These are phyloP conservation scores for Eleusine coracana DNA, from an alignment of 176 grass and related monocot genomes.

Conservation along the genomic window DNA sequence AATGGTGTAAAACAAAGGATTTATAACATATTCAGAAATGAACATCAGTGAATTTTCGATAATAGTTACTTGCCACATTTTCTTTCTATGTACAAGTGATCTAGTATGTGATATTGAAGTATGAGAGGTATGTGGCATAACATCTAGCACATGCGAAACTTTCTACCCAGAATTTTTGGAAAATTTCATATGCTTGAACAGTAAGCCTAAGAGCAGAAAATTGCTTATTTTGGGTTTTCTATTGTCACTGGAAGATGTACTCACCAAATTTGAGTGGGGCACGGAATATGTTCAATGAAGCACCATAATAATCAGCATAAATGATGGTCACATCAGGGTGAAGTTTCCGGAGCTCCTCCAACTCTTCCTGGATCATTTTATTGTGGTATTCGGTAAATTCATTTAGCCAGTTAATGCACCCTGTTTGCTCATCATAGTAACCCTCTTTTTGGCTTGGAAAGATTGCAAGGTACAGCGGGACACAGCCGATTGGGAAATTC, in stretches of 20 bases:
- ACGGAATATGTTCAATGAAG: conserved; percentile 69
- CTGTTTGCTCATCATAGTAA: conserved; percentile 76
- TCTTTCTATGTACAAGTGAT: neutral
- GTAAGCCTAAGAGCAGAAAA: neutral
- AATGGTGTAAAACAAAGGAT: neutral
- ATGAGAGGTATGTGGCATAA: neutral
- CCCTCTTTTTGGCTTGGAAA: conserved; percentile 65
- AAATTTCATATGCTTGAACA: neutral
- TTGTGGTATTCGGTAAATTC: conserved; percentile 74
- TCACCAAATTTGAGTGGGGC: conserved; percentile 78
- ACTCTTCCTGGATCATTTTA: conserved; percentile 57
- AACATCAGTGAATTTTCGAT: neutral
- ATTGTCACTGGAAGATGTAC: conserved; percentile 31
- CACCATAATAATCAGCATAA: conserved; percentile 90
- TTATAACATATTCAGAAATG: neutral
- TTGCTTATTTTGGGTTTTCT: neutral
- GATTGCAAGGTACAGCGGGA: conserved; percentile 71
- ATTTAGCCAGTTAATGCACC: conserved; percentile 83
- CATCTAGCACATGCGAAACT: neutral
- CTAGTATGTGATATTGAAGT: neutral
- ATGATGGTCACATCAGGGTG: conserved; percentile 69
- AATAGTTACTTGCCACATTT: neutral
- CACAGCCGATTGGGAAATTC: conserved; percentile 86
- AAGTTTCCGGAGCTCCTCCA: conserved; percentile 59
- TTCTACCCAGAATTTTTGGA: neutral